A percentile compares a stretch with the other conserved stretches of the same genome.
phyloP scores from a whole-genome alignment of 805 yeast species.

The Maudiozyma pseudohumilis region DNA sequence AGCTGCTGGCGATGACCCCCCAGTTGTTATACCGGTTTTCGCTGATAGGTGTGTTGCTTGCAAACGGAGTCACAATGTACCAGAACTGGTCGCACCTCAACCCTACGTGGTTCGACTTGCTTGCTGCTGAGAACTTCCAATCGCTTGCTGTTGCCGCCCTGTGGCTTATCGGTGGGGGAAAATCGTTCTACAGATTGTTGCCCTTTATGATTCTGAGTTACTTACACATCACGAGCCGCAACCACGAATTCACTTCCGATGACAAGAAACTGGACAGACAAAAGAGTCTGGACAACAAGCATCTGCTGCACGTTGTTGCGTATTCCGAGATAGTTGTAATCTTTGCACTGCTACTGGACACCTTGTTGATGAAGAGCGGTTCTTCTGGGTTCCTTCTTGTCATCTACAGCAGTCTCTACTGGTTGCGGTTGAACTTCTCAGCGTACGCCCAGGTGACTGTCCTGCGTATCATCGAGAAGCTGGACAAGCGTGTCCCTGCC shows the following conservation, averaged over 20 bases:
- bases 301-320: conserved; percentile 35
- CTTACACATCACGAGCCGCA: conserved; percentile 40
- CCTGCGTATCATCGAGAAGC: conserved; percentile 21
- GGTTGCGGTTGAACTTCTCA: conserved; percentile 57
- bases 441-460: conserved; percentile 32
- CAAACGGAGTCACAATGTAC: conserved; percentile 44
- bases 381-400: conserved; percentile 61
- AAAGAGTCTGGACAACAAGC: conserved; percentile 11
- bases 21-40: conserved; percentile 45
- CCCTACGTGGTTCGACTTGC: conserved; percentile 54
- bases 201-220: conserved; percentile 51
- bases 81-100: conserved; percentile 51
- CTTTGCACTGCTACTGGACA: conserved; percentile 45
- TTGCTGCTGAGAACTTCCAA: conserved; percentile 73
- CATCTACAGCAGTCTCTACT: conserved; percentile 48
- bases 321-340: conserved; percentile 51
- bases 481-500: conserved; percentile 29
- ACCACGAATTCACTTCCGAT: conserved; percentile 12
- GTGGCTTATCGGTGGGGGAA: conserved; percentile 60
- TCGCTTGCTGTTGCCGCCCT: conserved; percentile 42
- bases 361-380: conserved; percentile 48
- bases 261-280: conserved; percentile 8
- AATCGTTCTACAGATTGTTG: conserved; percentile 52
- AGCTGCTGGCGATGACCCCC: conserved; percentile 32
- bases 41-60: conserved; percentile 43